These are phyloP conservation scores for Phytopythium cucurbitacearum DNA, from an alignment of 352 stramenopile genomes.

Conservation along the genomic window DNA sequence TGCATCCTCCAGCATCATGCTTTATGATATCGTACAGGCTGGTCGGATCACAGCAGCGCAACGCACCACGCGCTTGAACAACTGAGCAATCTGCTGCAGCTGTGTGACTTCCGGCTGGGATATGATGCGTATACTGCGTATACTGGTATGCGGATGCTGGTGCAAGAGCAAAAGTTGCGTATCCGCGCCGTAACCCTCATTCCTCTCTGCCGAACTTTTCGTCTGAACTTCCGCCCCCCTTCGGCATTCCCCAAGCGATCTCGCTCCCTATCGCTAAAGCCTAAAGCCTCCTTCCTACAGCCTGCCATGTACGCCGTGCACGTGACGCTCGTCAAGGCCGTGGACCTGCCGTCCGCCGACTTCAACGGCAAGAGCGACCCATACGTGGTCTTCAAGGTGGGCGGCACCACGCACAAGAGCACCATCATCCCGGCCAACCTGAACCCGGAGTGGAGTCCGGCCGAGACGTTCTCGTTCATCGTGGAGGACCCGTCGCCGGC, in stretches of 20 bases:
- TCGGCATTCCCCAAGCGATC: conserved; percentile 17
- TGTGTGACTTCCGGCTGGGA: background rate
- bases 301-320: conserved; percentile 50
- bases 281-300: background rate
- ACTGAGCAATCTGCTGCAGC: background rate
- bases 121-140: background rate
- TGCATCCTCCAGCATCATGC: no score
- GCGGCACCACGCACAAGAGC: conserved; percentile 62
- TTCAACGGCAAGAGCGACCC: conserved; percentile 84
- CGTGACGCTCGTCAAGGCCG: conserved; percentile 66
- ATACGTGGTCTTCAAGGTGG: conserved; percentile 75
- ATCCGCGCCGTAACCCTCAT: background rate
- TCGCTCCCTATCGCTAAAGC: background rate
- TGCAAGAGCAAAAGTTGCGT: background rate
- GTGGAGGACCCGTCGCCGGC: conserved; percentile 43
- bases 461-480: conserved; percentile 66
- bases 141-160: no score
- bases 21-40: no score
- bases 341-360: conserved; percentile 67
- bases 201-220: background rate
- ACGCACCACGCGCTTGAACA: no score
- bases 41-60: no score
- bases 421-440: conserved; percentile 51
- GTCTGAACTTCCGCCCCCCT: conserved; percentile 7
- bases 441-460: conserved; percentile 64